These are phyloP conservation scores for Alternaria atra DNA, from an alignment of 2,329 filamentous ascomycete genomes.

Conservation along the genomic window DNA sequence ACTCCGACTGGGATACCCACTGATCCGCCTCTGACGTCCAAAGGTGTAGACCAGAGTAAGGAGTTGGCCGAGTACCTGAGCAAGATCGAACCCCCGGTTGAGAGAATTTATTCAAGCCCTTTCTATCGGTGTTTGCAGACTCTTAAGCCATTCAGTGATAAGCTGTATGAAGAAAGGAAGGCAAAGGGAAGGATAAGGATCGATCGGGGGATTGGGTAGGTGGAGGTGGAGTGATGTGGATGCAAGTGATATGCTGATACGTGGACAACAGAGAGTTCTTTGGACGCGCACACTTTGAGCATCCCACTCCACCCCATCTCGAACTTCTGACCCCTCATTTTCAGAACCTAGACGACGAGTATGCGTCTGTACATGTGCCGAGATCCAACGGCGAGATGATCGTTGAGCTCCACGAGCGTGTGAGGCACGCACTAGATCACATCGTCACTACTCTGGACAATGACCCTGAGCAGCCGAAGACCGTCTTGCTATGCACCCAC, in stretches of 20 bases:
- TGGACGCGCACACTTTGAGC: slow-evolving; percentile 82
- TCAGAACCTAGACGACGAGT: slow-evolving; percentile 62
- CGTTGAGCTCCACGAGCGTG: slow-evolving; percentile 78
- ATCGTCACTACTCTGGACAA: slow-evolving; percentile 78
- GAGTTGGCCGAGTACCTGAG: slow-evolving; percentile 75
- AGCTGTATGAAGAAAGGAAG: slow-evolving; percentile 41
- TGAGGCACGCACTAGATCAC: slow-evolving; percentile 72
- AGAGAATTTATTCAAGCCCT: slow-evolving; percentile 72
- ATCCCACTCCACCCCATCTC: slow-evolving; percentile 78
- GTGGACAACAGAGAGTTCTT: slow-evolving; percentile 75
- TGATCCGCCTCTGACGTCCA: slow-evolving; percentile 85
- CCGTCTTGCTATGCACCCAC: slow-evolving; percentile 85
- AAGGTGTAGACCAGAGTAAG: slow-evolving; percentile 83
- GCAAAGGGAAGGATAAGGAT: slow-evolving; percentile 56
- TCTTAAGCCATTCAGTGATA: slow-evolving; percentile 50
- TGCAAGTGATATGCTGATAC: background rate
- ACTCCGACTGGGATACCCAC: slow-evolving; percentile 88
- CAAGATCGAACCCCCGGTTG: slow-evolving; percentile 71
- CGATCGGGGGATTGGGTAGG: slow-evolving; percentile 63
- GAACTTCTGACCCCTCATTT: slow-evolving; percentile 74
- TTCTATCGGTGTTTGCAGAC: slow-evolving; percentile 55
- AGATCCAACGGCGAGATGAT: slow-evolving; percentile 80
- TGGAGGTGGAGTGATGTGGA: background rate
- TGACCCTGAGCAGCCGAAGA: slow-evolving; percentile 68
- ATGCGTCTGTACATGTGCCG: slow-evolving; percentile 73